Evolutionary conservation across 768 basidiomycete species (phyloP).

Genomic region (Lactifluus rugatus): DNA sequence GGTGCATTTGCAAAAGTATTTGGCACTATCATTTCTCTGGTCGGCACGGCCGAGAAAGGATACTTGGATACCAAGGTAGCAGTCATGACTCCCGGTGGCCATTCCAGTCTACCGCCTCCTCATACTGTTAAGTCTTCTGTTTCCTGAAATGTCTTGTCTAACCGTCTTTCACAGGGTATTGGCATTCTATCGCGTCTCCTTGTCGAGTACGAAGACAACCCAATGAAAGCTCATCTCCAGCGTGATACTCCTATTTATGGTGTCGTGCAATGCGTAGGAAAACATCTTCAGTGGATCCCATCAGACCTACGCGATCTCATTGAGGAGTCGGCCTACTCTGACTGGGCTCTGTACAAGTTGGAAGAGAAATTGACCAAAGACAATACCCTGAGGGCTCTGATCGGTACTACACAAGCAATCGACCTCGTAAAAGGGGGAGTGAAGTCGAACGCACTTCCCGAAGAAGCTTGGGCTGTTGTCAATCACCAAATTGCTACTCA

Average conservation of each 20-base stretch:
- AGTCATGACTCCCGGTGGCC: constrained; percentile 66
- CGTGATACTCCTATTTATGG: constrained; percentile 28
- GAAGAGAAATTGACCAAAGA: constrained; percentile 27
- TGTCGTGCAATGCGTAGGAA: constrained; percentile 35
- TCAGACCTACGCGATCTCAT: constrained; percentile 25
- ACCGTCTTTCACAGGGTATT: constrained; percentile 35
- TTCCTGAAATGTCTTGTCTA: background rate
- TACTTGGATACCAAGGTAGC: constrained; percentile 52
- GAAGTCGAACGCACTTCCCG: constrained; percentile 41
- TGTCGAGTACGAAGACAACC: constrained; percentile 16
- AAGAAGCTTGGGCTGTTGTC: constrained; percentile 29
- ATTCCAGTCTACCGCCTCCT: constrained; percentile 72
- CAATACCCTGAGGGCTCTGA: constrained; percentile 24
- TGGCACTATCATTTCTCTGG: constrained; percentile 48
- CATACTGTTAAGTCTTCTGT: constrained; percentile 50
- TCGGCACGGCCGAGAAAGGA: constrained; percentile 69
- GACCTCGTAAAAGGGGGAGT: constrained; percentile 35
- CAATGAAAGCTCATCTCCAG: constrained; percentile 22
- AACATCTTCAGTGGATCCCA: constrained; percentile 32
- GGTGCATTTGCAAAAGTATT: constrained; percentile 43
- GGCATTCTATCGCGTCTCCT: constrained; percentile 54
- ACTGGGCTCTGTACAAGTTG: constrained; percentile 28
- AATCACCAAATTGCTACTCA: constrained; percentile 27
- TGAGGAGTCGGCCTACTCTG: constrained; percentile 22
- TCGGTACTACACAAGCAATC: constrained; percentile 26